Evolutionary conservation across 768 basidiomycete species (phyloP), one percentile per base, ranked within the genome.

Genomic region (Collybia sordida): DNA sequence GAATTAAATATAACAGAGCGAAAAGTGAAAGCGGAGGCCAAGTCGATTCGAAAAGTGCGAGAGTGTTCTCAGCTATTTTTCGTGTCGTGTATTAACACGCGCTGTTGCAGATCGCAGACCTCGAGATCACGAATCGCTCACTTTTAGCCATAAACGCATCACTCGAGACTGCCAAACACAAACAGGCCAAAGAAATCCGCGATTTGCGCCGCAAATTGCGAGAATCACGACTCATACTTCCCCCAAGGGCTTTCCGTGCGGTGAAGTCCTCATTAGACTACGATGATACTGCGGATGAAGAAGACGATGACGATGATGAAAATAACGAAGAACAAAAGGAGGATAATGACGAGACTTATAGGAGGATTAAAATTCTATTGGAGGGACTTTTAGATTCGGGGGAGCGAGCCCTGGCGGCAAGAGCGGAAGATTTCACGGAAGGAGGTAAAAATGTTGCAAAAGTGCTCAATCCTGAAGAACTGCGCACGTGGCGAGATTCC

Each of bases 111-210:
- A 95, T 96, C 50, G 90, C 88, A 11, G 93, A 96, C 70, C 75
- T 96, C 9, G 90, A 95, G 67, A 96, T 96, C 60, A 87, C 90
- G 5, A 95, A 93, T 65, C 78, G 81, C 27, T 96, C 93, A 1
- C 77, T 96, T 15, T 75, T 95, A 40, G 82, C 83, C 1, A 93
- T 96, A 69, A 96, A 95, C 60, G 73, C 86, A 2, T 80, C 87
- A 15, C 76, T 96, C 18, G 93, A 96, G 66, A 79, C 83, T 28
- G 80, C 82, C 27, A 93, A 91, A 67, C 81, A 87, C 56, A 79
- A 78, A 23, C 93, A 95, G 60, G 82, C 86, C 6, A 84, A 82
- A 55, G 93, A 96, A 68, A 93, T 96, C 45, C 81, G 89, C 18
- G 90, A 93, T 36, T 74, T 96, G 15, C 82, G 86, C 12, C 82